Base-by-base conservation (phyloP, 352 stramenopile genomes). In the Phytopythium cucurbitacearum region DNA sequence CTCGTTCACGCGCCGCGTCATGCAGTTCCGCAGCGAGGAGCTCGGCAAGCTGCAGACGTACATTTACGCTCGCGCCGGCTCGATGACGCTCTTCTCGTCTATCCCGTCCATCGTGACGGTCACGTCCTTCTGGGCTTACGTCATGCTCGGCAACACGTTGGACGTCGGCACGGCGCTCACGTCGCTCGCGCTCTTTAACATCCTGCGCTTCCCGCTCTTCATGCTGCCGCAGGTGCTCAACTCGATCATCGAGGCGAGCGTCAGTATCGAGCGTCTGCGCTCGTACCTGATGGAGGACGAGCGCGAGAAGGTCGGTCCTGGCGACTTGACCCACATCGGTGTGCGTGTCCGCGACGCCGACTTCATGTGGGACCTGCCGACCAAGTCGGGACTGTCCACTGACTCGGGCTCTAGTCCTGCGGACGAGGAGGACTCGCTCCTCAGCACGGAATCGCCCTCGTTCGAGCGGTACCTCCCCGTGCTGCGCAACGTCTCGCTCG, bases 171-270 rank as follows among this genome's bases (percentile, higher is more conserved):
- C 69, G 15, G 78, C 76, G 12, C 58, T 81, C 37, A 81, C 67
- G 51, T 82, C 65, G 62, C 53, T 92, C 4, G 71, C 69, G 7
- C 62, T 86, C 34, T 85, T 86, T 61, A 85, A 87, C 56, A 88
- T 98, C 41, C 73, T 99, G 13, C 85, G 96, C 36, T 98, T 98
- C 66, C 96, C 96, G 39, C 71, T 99, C 8, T 97, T 97, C 56
- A 97, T 98, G 76, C 69, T 99, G 4, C 96, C 97, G 9, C 73
- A 95, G 44, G 91, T 97, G 6, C 91, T 99, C 57, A 98, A 98
- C 69, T 89, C 86, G 34, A 74, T 97, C 36, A 85, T 98, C 0
- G 93, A 98, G 65, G 92, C 89, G 4, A 80, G 60, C 35, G 73
- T 85, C 11, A 86, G 74, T 57, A 71, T 81, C 38, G 67, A 86